Conservation (phyloP, 306 rosid genomes). For the Oemleria cerasiformis region DNA sequence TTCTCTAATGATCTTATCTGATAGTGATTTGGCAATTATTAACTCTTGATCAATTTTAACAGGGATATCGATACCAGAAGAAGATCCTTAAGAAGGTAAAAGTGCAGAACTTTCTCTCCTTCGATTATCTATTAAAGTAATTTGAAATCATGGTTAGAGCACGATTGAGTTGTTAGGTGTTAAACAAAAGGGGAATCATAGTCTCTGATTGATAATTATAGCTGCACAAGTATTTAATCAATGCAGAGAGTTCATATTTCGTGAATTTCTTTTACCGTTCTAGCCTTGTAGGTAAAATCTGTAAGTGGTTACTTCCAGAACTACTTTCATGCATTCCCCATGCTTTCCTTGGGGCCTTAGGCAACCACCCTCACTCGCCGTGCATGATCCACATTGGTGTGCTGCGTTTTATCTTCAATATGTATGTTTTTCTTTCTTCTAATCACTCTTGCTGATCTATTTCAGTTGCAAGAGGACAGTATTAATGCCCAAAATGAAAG, state of each 20-base stretch:
- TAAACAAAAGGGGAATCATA: background rate
- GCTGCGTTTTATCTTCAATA: background rate
- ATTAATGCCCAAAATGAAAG: conserved; percentile 46
- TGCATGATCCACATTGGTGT: background rate
- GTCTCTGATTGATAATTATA: background rate
- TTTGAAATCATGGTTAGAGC: background rate
- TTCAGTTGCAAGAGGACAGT: conserved; percentile 75
- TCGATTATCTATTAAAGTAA: conserved; percentile 9
- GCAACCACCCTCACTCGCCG: too few relatives aligned
- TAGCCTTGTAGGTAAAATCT: background rate
- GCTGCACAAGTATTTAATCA: background rate
- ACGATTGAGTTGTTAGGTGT: background rate
- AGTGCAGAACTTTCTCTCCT: conserved; percentile 1
- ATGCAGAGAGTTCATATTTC: background rate
- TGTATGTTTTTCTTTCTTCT: conserved; percentile 7
- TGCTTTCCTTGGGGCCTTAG: too few relatives aligned
- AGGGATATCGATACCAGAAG: conserved; percentile 88
- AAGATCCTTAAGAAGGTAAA: conserved; percentile 70
- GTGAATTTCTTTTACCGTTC: too few relatives aligned
- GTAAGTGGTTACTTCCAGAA: background rate
- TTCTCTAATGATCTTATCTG: conserved; percentile 21
- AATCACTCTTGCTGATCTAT: conserved; percentile 22
- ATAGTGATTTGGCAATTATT: conserved; percentile 23
- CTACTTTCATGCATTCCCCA: background rate
- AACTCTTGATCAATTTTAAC: conserved; percentile 35